phyloP scores from a whole-genome alignment of 1,139 yeast species.

The Nakaseomyces uthaithaninus region DNA sequence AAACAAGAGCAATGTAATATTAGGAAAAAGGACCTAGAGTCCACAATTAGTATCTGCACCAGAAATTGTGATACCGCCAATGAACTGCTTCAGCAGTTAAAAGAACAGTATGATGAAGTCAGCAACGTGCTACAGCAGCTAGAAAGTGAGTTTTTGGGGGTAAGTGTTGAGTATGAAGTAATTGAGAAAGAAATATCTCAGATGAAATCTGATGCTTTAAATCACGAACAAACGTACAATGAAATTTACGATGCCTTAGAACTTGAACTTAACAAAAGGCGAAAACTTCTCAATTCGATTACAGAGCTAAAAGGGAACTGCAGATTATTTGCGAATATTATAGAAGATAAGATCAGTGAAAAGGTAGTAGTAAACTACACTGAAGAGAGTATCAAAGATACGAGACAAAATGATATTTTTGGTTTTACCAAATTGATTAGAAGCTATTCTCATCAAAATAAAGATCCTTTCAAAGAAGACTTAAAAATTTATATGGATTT shows the following conservation, averaged over 20 bases:
- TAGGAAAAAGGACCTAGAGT: conserved; percentile 9
- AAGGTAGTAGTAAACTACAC: conserved; percentile 16
- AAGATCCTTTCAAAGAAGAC: conserved; percentile 17
- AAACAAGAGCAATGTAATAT: conserved; percentile 8
- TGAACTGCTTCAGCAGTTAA: neutral
- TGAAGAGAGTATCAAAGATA: conserved; percentile 8
- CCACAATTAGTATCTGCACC: conserved; percentile 5
- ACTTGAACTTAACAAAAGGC: conserved; percentile 31
- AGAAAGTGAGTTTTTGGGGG: conserved; percentile 9
- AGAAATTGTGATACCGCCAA: neutral
- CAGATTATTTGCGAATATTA: conserved; percentile 25
- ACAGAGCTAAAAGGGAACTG: conserved; percentile 39
- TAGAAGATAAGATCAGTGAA: conserved; percentile 9
- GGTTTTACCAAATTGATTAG: conserved; percentile 8
- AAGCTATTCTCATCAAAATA: conserved; percentile 12
- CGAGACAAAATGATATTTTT: conserved; percentile 8
- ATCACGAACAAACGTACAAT: conserved; percentile 21
- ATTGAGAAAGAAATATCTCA: conserved; percentile 11
- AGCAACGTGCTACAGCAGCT: conserved; percentile 11
- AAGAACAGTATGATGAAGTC: conserved; percentile 9
- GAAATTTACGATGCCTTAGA: conserved; percentile 26
- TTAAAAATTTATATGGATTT: conserved; percentile 21
- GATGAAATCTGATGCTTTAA: conserved; percentile 6
- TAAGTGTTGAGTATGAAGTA: conserved; percentile 12
- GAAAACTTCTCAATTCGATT: conserved; percentile 46